A percentile compares a stretch with the other conserved stretches of the same genome.
Conservation (phyloP, 2,329 filamentous ascomycete species). For the Fusarium sp. region DNA sequence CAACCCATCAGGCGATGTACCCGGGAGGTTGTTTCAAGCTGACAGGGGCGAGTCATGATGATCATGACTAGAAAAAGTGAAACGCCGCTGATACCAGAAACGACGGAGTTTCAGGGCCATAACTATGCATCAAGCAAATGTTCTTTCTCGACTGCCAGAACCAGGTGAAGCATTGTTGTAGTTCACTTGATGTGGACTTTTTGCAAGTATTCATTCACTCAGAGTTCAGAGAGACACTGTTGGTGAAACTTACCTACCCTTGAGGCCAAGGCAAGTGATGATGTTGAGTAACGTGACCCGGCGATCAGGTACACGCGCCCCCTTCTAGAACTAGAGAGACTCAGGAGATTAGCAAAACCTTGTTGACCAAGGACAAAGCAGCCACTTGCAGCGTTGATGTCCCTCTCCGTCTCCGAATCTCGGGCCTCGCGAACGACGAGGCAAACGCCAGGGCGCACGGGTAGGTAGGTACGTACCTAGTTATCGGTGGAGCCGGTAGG, state of each 20-base stretch:
- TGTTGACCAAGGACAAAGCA: not conserved
- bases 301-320: slow-evolving; percentile 1
- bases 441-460: slow-evolving; percentile 1
- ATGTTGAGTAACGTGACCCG: not conserved
- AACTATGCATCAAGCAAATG: not conserved
- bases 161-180: not conserved
- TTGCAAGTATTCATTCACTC: too few species aligned
- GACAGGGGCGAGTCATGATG: not conserved
- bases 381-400: not conserved
- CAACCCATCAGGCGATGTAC: not conserved
- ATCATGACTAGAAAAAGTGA: slow-evolving; percentile 3
- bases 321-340: not conserved
- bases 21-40: not conserved
- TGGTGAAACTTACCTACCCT: too few species aligned
- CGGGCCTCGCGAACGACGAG: not conserved
- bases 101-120: not conserved
- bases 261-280: too few species aligned
- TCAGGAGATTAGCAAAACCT: not conserved
- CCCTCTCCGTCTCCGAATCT: slow-evolving; percentile 2
- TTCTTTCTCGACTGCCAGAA: not conserved
- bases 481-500: slow-evolving; percentile 19
- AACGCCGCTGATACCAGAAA: slow-evolving; percentile 1
- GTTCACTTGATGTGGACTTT: too few species aligned
- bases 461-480: slow-evolving; percentile 26
- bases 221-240: too few species aligned